Evolutionary conservation across 2,329 filamentous ascomycete species (phyloP).

Genomic region (Penicillium sp.): DNA sequence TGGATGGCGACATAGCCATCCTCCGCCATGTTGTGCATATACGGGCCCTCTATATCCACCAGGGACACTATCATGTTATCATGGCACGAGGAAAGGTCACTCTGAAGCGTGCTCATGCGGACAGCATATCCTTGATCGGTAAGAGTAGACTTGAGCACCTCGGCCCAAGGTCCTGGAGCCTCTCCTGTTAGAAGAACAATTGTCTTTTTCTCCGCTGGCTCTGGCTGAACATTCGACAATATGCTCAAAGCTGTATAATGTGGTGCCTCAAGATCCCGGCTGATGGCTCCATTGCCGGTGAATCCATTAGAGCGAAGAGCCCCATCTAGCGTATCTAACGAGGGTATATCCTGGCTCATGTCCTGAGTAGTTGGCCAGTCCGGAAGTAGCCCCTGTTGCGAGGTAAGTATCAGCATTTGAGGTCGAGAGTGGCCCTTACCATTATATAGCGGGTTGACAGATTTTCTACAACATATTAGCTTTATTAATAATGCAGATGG

Average conservation of each 20-base stretch:
- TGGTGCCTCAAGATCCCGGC: background rate
- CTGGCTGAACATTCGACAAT: background rate
- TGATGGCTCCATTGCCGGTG: background rate
- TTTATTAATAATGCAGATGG: background rate
- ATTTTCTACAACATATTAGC: background rate
- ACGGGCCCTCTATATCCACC: constrained; percentile 21
- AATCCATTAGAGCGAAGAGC: background rate
- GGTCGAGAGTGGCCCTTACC: background rate
- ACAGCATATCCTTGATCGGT: background rate
- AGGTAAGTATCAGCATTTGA: background rate
- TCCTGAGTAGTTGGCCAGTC: background rate
- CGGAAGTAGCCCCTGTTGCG: background rate
- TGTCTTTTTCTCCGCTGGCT: background rate
- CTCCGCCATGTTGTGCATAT: constrained; percentile 16
- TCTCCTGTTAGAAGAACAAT: background rate
- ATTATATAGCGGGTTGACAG: background rate
- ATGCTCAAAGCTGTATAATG: background rate
- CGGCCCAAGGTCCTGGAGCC: background rate
- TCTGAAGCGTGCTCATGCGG: background rate
- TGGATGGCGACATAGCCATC: background rate
- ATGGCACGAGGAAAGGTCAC: constrained; percentile 16
- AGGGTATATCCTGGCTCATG: background rate
- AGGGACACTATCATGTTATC: constrained; percentile 15
- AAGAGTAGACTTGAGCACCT: background rate
- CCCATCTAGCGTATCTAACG: background rate